Conservation (phyloP, 2,329 filamentous ascomycete genomes). For the Aspergillus sp. region DNA sequence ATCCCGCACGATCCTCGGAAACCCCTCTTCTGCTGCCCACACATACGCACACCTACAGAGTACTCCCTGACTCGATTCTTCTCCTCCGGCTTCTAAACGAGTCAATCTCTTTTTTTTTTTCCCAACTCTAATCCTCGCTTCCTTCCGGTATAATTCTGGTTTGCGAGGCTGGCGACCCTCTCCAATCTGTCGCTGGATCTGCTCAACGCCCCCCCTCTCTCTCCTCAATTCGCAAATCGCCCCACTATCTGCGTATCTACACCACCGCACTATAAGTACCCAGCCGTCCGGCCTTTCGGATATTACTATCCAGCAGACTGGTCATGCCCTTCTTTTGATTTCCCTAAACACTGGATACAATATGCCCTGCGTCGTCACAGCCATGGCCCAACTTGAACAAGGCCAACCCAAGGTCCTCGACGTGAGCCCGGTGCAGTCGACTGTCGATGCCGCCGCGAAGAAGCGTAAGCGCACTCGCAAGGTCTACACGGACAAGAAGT, state of each 20-base stretch:
- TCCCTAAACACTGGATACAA: neutral
- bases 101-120: no score
- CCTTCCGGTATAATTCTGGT: no score
- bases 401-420: conserved; percentile 6
- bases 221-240: no score
- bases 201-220: no score
- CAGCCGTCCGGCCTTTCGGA: no score
- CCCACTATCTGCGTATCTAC: no score
- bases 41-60: neutral
- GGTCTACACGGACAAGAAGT: conserved; percentile 47
- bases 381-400: conserved; percentile 14
- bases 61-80: neutral
- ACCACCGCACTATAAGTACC: no score
- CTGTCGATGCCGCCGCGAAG: conserved; percentile 7
- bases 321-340: no score
- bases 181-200: no score
- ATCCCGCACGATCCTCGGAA: neutral
- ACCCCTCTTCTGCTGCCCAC: neutral
- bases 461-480: conserved; percentile 35
- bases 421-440: conserved; percentile 8
- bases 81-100: neutral
- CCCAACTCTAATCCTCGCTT: no score
- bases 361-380: conserved; percentile 17
- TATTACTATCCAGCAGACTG: no score
- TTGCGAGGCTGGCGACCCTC: no score